A percentile compares a stretch with the other conserved stretches of the same genome.
Evolutionary conservation across 2,329 filamentous ascomycete species (phyloP).

Genomic region (Trichoderma sp.): DNA sequence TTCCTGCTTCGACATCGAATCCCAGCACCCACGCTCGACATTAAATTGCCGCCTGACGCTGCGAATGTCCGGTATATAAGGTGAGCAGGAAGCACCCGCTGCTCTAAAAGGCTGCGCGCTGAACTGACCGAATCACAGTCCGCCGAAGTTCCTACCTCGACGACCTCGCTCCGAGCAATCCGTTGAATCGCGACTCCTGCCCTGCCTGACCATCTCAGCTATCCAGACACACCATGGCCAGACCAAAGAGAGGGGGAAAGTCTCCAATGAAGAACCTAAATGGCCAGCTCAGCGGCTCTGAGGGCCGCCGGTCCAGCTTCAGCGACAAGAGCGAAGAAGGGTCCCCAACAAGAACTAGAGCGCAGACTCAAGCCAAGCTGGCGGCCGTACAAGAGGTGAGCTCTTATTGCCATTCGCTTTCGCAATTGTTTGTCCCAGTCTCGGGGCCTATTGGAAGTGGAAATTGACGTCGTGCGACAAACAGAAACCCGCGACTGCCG

Average conservation of each 20-base stretch:
- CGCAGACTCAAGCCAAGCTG: slow-evolving; percentile 30
- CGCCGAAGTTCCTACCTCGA: slow-evolving; percentile 11
- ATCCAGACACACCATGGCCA: slow-evolving; percentile 30
- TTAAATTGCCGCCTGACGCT: not conserved
- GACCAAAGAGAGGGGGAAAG: slow-evolving; percentile 50
- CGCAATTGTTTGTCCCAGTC: not conserved
- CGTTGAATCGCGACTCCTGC: slow-evolving; percentile 7
- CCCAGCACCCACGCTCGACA: not conserved
- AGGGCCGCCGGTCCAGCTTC: slow-evolving; percentile 66
- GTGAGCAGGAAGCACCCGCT: not conserved
- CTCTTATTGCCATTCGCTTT: not conserved
- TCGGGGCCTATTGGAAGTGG: not conserved
- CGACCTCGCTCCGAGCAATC: slow-evolving; percentile 8
- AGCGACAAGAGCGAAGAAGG: slow-evolving; percentile 63
- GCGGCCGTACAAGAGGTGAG: slow-evolving; percentile 38
- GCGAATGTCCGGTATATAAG: not conserved
- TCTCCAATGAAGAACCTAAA: slow-evolving; percentile 53
- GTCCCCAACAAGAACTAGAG: slow-evolving; percentile 32
- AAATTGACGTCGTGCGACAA: not conserved
- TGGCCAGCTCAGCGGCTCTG: slow-evolving; percentile 37
- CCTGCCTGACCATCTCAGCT: not conserved
- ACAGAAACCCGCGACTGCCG: slow-evolving; percentile 43
- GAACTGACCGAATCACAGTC: slow-evolving; percentile 1
- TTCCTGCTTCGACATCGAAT: not conserved
- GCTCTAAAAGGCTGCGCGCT: not conserved